A percentile compares a stretch with the other conserved stretches of the same genome.
Conservation (phyloP, 257 asterid species). For the Euphrasia confusa region DNA sequence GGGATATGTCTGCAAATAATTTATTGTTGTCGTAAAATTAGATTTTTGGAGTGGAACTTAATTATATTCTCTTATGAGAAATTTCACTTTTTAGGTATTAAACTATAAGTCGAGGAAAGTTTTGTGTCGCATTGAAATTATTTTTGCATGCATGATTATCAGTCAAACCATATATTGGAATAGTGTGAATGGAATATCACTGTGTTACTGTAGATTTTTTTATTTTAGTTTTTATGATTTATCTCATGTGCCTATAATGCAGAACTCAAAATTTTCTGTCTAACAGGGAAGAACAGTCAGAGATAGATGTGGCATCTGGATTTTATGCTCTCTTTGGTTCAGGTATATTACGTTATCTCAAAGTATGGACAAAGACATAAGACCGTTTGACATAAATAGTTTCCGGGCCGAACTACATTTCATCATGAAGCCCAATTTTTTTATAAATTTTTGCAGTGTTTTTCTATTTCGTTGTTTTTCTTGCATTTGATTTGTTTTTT, state of each 20-base stretch:
- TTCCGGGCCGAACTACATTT: too few species aligned
- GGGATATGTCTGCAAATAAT: background rate
- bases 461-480: too few species aligned
- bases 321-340: slow-evolving; percentile 91
- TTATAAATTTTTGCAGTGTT: background rate
- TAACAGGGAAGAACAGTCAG: slow-evolving; percentile 89
- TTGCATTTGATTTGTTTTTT: too few species aligned
- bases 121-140: slow-evolving; percentile 18
- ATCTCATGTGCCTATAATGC: slow-evolving; percentile 17
- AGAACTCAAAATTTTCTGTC: slow-evolving; percentile 22
- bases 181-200: background rate
- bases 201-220: background rate
- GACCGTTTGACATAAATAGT: too few species aligned
- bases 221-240: slow-evolving; percentile 1
- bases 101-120: background rate
- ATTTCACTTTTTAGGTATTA: too few species aligned
- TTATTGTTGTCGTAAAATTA: too few species aligned
- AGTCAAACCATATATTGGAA: background rate
- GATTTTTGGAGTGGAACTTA: too few species aligned
- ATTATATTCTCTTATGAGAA: too few species aligned
- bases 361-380: background rate
- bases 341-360: slow-evolving; percentile 38
- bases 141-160: background rate
- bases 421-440: too few species aligned
- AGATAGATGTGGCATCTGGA: slow-evolving; percentile 90